phyloP scores from a whole-genome alignment of 2,329 filamentous ascomycete genomes.

The Pseudogymnoascus destructans region DNA sequence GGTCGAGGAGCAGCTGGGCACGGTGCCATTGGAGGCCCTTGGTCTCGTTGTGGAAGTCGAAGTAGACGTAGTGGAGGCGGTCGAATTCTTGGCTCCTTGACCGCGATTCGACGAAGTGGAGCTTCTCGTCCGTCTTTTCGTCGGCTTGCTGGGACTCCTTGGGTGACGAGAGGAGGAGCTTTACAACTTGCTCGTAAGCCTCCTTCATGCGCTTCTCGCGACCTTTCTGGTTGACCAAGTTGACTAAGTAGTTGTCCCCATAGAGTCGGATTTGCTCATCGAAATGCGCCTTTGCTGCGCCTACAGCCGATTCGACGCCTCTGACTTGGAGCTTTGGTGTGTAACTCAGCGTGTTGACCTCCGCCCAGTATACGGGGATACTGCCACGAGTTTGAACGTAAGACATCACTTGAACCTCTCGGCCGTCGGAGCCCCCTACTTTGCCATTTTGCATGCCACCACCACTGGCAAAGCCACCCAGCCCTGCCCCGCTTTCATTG shows the following conservation, averaged over 20 bases:
- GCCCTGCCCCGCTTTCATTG: slow-evolving; percentile 63
- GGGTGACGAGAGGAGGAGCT: slow-evolving; percentile 57
- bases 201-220: slow-evolving; percentile 81
- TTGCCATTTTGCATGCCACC: slow-evolving; percentile 64
- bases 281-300: slow-evolving; percentile 77
- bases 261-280: slow-evolving; percentile 87
- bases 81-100: slow-evolving; percentile 52
- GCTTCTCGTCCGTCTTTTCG: slow-evolving; percentile 59
- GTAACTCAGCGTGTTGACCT: slow-evolving; percentile 87
- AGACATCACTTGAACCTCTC: slow-evolving; percentile 78
- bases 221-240: slow-evolving; percentile 92
- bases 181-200: slow-evolving; percentile 84
- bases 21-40: slow-evolving; percentile 91
- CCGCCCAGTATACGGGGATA: slow-evolving; percentile 90
- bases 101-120: slow-evolving; percentile 59
- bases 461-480: slow-evolving; percentile 70
- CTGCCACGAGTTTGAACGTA: slow-evolving; percentile 96
- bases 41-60: slow-evolving; percentile 96
- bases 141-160: slow-evolving; percentile 54
- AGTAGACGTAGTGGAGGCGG: slow-evolving; percentile 89
- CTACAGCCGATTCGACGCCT: slow-evolving; percentile 64
- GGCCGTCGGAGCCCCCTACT: slow-evolving; percentile 41
- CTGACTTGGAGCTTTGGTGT: slow-evolving; percentile 82
- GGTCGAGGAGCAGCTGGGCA: slow-evolving; percentile 73
- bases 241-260: slow-evolving; percentile 94